A percentile compares a stretch with the other conserved stretches of the same genome.
phyloP scores from a whole-genome alignment of 1,284 basidiomycete genomes.

The Ganoderma boninense region DNA sequence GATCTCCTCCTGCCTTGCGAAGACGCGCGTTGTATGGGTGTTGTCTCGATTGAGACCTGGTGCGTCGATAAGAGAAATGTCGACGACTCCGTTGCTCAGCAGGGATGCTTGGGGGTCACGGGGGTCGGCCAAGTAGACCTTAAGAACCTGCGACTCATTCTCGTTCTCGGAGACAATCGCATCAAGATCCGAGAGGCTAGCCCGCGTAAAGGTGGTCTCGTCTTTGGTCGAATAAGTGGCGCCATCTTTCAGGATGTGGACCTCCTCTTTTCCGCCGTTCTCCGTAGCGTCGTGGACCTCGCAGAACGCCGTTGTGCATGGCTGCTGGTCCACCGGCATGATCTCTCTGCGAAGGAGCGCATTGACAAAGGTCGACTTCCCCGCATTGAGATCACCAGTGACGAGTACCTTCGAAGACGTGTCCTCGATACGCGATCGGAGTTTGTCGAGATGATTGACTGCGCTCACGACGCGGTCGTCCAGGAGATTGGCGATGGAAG shows the following conservation, averaged over 20 bases:
- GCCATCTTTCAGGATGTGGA: constrained; percentile 80
- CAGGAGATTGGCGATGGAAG: constrained; percentile 91
- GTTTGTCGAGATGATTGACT: constrained; percentile 84
- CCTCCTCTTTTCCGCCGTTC: constrained; percentile 82
- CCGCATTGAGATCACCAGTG: constrained; percentile 98
- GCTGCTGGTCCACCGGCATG: constrained; percentile 98
- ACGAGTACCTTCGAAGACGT: constrained; percentile 96
- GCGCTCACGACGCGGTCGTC: constrained; percentile 87
- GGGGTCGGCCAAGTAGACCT: constrained; percentile 85
- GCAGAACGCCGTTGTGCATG: constrained; percentile 97
- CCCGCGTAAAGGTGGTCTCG: constrained; percentile 80
- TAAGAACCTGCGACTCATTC: constrained; percentile 75
- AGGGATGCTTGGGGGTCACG: constrained; percentile 83
- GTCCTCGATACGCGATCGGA: constrained; percentile 89
- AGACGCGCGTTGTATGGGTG: constrained; percentile 95
- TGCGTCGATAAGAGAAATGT: constrained; percentile 98
- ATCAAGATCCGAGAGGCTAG: constrained; percentile 78
- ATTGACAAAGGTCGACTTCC: constrained; percentile 99
- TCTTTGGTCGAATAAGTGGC: constrained; percentile 78
- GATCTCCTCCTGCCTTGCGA: constrained; percentile 97
- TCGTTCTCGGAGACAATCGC: constrained; percentile 85
- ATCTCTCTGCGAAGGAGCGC: constrained; percentile 89
- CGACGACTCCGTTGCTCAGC: constrained; percentile 95
- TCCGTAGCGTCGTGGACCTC: constrained; percentile 95
- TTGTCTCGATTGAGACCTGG: constrained; percentile 98